Conservation (phyloP, 225 moss, liverwort and hornwort genomes). For the Straminergon stramineum region DNA sequence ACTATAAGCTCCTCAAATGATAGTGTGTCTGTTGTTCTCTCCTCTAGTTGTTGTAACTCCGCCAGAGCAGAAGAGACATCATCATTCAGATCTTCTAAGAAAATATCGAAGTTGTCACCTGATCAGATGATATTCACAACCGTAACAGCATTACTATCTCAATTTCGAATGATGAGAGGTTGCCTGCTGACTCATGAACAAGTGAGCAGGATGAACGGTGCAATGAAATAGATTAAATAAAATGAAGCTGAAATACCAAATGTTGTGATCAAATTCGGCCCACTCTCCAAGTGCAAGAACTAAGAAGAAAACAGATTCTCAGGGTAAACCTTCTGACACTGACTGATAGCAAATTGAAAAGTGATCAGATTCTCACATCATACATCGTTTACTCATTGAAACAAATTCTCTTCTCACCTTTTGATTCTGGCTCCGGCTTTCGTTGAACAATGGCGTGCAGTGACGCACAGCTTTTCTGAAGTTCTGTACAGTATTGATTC, state of each 20-base stretch:
- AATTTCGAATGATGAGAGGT: neutral
- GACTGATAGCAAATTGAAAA: neutral
- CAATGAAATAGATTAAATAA: neutral
- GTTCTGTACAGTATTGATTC: constrained; percentile 16
- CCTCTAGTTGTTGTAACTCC: constrained; percentile 56
- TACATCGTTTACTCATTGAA: neutral
- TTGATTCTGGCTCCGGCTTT: constrained; percentile 6
- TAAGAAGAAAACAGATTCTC: neutral
- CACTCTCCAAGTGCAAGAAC: neutral
- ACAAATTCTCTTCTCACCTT: constrained; percentile 7
- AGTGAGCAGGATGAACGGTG: neutral
- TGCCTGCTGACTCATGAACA: neutral
- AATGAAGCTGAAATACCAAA: neutral
- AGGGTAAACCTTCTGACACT: neutral
- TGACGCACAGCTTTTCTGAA: neutral
- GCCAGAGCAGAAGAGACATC: constrained; percentile 51
- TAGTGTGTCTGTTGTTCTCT: constrained; percentile 53
- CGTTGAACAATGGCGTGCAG: constrained; percentile 23
- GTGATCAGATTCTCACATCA: neutral
- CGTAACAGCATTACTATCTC: neutral
- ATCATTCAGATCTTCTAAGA: constrained; percentile 64
- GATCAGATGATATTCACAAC: constrained; percentile 1
- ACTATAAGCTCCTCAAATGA: constrained; percentile 79
- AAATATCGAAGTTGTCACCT: constrained; percentile 59
- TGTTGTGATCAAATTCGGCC: neutral